Percentiles rank a stretch among this genome's conserved stretches.
Evolutionary conservation across 2,329 filamentous ascomycete genomes (phyloP).

Genomic region (Hypoxylon sp.): DNA sequence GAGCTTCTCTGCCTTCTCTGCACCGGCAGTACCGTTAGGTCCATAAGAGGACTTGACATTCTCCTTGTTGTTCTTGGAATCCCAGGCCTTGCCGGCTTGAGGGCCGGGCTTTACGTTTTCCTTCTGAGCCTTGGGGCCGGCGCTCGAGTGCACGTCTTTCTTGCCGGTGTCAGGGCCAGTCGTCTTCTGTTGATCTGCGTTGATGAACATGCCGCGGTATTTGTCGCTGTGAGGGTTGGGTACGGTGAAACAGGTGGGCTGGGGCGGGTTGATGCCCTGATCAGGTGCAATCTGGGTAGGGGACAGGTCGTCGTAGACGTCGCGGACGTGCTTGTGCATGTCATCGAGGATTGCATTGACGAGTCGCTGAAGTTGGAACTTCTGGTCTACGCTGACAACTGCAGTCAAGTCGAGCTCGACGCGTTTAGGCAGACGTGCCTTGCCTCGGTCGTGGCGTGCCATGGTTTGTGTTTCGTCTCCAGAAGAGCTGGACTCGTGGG

Average conservation of each 20-base stretch:
- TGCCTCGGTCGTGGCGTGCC: conserved; percentile 11
- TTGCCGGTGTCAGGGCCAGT: conserved; percentile 29
- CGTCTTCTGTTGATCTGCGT: conserved; percentile 34
- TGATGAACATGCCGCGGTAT: conserved; percentile 40
- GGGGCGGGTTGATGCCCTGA: conserved; percentile 41
- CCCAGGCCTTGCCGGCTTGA: not conserved
- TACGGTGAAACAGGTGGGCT: conserved; percentile 43
- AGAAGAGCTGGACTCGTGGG: conserved; percentile 29
- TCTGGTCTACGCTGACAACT: conserved; percentile 57
- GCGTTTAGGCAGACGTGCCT: conserved; percentile 48
- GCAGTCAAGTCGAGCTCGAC: conserved; percentile 59
- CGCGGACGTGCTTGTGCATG: conserved; percentile 61
- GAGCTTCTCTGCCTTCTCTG: conserved; percentile 11
- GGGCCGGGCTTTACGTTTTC: not conserved
- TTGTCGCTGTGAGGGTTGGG: conserved; percentile 48
- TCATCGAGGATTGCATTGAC: conserved; percentile 61
- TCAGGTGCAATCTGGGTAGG: conserved; percentile 44
- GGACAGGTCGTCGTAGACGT: conserved; percentile 59
- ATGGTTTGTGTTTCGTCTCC: conserved; percentile 38
- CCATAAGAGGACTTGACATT: conserved; percentile 14
- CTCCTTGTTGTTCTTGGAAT: conserved; percentile 33
- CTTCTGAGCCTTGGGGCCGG: not conserved
- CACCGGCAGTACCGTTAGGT: not conserved
- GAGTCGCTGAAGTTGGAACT: conserved; percentile 60
- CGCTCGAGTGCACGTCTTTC: no score